phyloP scores from a whole-genome alignment of 202 grass and related monocot genomes.

The Hordeum pubiflorum region DNA sequence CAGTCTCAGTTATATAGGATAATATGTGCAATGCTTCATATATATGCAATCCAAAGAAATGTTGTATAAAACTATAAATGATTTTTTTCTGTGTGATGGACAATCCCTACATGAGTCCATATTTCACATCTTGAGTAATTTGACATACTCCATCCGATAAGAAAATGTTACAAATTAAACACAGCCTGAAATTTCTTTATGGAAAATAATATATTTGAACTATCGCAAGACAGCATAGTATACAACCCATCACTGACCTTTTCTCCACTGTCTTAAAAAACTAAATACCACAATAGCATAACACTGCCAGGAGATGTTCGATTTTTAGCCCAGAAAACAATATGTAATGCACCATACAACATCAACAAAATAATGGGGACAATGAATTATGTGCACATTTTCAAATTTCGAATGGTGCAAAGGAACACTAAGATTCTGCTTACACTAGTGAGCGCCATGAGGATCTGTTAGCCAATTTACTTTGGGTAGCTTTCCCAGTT shows the following conservation, averaged over 20 bases:
- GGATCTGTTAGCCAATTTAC: constrained; percentile 10
- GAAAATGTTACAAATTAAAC: neutral
- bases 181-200: neutral
- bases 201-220: neutral
- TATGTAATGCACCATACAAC: neutral
- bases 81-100: neutral
- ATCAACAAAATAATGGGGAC: neutral
- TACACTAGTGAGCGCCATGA: neutral
- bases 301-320: neutral
- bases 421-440: neutral
- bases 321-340: neutral
- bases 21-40: neutral
- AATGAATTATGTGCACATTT: neutral
- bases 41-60: neutral
- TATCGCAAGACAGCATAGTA: neutral
- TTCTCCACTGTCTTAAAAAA: neutral
- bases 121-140: neutral
- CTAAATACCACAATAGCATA: neutral
- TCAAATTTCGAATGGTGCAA: neutral
- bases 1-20: neutral
- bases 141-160: neutral
- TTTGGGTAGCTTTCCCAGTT: neutral
- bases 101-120: neutral
- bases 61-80: neutral
- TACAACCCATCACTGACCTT: neutral